A percentile compares a stretch with the other conserved stretches of the same genome.
phyloP scores from a whole-genome alignment of 2,329 filamentous ascomycete genomes.

The Elsinoe australis region DNA sequence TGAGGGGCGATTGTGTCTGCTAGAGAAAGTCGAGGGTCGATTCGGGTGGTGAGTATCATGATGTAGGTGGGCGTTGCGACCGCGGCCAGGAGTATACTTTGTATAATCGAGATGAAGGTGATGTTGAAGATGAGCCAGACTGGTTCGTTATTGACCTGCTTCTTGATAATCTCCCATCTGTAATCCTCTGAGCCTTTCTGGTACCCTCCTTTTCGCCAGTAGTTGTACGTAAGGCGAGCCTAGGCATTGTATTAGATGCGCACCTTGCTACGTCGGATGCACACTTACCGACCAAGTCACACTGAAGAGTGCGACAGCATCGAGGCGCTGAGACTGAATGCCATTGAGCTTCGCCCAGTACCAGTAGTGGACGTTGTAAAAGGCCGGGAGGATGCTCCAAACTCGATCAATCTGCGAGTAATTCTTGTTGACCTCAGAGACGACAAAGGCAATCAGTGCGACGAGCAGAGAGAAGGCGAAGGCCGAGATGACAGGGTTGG shows the following conservation, averaged over 20 bases:
- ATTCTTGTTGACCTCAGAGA: slow-evolving; percentile 81
- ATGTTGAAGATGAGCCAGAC: slow-evolving; percentile 77
- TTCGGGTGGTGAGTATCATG: slow-evolving; percentile 61
- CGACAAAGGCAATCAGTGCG: slow-evolving; percentile 62
- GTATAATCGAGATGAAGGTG: slow-evolving; percentile 76
- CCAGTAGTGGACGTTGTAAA: slow-evolving; percentile 79
- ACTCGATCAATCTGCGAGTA: slow-evolving; percentile 93
- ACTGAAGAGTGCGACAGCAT: slow-evolving; percentile 64
- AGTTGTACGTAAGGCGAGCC: slow-evolving; percentile 86
- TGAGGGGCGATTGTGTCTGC: slow-evolving; percentile 54
- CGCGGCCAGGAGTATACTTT: slow-evolving; percentile 64
- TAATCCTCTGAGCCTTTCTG: slow-evolving; percentile 87
- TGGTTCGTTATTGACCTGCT: slow-evolving; percentile 52
- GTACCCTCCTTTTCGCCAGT: slow-evolving; percentile 93
- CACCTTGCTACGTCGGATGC: too few relatives aligned
- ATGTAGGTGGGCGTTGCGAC: slow-evolving; percentile 78
- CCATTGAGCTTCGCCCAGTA: slow-evolving; percentile 73
- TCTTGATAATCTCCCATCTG: slow-evolving; percentile 73
- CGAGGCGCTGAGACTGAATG: slow-evolving; percentile 60
- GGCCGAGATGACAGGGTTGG: slow-evolving; percentile 75
- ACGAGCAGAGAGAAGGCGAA: slow-evolving; percentile 65
- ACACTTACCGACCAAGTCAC: slow-evolving; percentile 54
- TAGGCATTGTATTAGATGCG: too few relatives aligned
- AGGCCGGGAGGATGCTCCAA: slow-evolving; percentile 81
- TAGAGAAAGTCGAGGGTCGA: slow-evolving; percentile 41